These are phyloP conservation scores for Candolleomyces aberdarensis DNA, from an alignment of 768 basidiomycete genomes.

Conservation along the genomic window DNA sequence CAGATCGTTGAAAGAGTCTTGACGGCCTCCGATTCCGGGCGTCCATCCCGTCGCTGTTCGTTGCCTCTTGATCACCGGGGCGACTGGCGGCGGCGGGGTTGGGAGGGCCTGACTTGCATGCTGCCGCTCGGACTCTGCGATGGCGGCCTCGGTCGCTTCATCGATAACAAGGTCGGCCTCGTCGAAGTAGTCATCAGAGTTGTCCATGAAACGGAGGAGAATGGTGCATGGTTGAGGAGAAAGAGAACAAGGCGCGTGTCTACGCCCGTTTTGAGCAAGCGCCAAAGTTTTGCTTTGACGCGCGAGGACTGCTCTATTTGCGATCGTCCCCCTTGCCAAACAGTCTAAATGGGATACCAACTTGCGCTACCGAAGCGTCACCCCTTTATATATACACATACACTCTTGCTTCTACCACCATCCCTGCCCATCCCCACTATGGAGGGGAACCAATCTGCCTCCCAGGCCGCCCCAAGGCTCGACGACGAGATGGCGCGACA, in stretches of 20 bases:
- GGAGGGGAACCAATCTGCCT: constrained; percentile 27
- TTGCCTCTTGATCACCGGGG: constrained; percentile 52
- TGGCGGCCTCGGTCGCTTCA: constrained; percentile 54
- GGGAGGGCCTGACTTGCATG: constrained; percentile 18
- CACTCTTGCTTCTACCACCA: not conserved
- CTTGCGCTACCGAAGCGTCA: no score
- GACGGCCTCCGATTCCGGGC: constrained; percentile 25
- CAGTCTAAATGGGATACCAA: not conserved
- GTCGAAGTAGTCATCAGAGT: constrained; percentile 62
- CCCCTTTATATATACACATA: no score
- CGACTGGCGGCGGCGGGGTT: constrained; percentile 12
- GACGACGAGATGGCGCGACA: constrained; percentile 50
- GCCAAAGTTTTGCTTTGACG: not conserved
- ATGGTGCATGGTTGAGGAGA: no score
- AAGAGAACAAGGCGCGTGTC: no score
- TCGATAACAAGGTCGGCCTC: constrained; percentile 68
- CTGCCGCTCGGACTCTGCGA: constrained; percentile 57
- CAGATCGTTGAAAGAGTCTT: constrained; percentile 31
- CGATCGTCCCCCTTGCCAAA: not conserved
- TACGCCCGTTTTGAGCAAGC: not conserved
- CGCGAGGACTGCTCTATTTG: not conserved
- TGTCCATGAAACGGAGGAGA: constrained; percentile 42
- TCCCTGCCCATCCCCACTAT: constrained; percentile 15
- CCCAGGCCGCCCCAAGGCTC: constrained; percentile 23
- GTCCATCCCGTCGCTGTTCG: constrained; percentile 48